Percentiles rank a stretch among this genome's conserved stretches.
Conservation (phyloP, 805 yeast genomes). For the Saturnispora ahearnii region DNA sequence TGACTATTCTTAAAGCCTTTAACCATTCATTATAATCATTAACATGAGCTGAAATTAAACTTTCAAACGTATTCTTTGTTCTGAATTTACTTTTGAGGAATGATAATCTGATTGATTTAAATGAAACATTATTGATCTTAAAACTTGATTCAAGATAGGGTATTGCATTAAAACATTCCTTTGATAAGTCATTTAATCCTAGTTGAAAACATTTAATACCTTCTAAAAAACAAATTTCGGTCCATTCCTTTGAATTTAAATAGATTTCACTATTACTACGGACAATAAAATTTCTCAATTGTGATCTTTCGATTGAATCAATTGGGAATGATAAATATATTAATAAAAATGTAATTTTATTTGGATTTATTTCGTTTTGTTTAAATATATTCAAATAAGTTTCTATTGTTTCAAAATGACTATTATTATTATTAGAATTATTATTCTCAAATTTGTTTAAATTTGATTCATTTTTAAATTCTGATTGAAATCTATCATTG, state of each 20-base stretch:
- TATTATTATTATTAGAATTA: background rate
- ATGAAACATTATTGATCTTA: constrained; percentile 11
- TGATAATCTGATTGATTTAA: constrained; percentile 13
- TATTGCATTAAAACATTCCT: constrained; percentile 1
- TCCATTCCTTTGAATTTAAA: background rate
- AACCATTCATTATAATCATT: constrained; percentile 5
- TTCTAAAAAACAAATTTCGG: constrained; percentile 3
- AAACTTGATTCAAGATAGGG: constrained; percentile 14
- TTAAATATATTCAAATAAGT: background rate
- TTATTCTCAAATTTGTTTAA: background rate
- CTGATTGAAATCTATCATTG: background rate
- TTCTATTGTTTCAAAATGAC: background rate
- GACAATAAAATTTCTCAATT: background rate
- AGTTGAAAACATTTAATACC: background rate
- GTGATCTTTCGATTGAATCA: constrained; percentile 4
- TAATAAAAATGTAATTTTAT: constrained; percentile 1
- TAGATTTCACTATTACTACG: background rate
- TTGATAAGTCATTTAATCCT: background rate
- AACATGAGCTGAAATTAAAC: constrained; percentile 15
- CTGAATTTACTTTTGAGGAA: constrained; percentile 1
- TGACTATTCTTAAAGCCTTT: constrained; percentile 5
- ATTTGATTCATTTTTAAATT: background rate
- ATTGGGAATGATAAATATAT: constrained; percentile 4
- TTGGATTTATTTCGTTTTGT: background rate
- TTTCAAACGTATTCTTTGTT: constrained; percentile 19